Evolutionary conservation across 2,329 filamentous ascomycete genomes (phyloP), one percentile per base, ranked within the genome.

Genomic region (Talaromyces sp.): DNA sequence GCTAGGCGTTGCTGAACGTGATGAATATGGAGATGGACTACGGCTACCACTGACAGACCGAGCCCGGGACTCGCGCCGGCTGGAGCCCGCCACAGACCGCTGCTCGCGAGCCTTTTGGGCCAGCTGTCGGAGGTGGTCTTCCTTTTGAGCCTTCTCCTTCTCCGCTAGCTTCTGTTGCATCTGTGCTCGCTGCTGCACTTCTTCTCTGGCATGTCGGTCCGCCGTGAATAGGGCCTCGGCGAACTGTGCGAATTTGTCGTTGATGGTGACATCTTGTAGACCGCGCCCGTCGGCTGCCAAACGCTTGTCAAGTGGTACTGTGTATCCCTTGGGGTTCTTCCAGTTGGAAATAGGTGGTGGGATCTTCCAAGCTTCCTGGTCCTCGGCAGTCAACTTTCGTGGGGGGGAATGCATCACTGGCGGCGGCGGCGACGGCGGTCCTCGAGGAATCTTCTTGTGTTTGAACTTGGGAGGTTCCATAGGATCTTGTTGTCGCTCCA

Each of bases 271-370:
- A 73, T 99, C 95, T 75, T 97, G 92, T 65, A 99, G 75, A 0
- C 92, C 92, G 70, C 95, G 85, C 12, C 95, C 95, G 75, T 98
- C 94, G 8, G 95, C 94, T 18, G 95, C 95, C 68, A 99, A 79
- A 72, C 95, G 89, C 81, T 99, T 99, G 75, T 99, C 95, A 57
- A 99, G 77, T 0, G 95, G 92, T 0, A 99, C 91, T 0, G 95
- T 99, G 73, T 96, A 99, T 70, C 95, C 95, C 80, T 98, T 98
- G 0, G 94, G 91, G 75, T 99, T 99, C 85, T 99, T 99, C 95
- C 95, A 99, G 76, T 98, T 98, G 23, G 91, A 96, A 1, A 99
- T 89, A 0, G 94, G 91, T 2, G 94, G 92, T 0, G 88, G 88
- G 34, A 91, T 97, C 71, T 89, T 92, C 95, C 95, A 99, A 63